Evolutionary conservation across 345 rosid genomes (phyloP), one percentile per base, ranked within the genome.

Genomic region (Gossypium thurberi): DNA sequence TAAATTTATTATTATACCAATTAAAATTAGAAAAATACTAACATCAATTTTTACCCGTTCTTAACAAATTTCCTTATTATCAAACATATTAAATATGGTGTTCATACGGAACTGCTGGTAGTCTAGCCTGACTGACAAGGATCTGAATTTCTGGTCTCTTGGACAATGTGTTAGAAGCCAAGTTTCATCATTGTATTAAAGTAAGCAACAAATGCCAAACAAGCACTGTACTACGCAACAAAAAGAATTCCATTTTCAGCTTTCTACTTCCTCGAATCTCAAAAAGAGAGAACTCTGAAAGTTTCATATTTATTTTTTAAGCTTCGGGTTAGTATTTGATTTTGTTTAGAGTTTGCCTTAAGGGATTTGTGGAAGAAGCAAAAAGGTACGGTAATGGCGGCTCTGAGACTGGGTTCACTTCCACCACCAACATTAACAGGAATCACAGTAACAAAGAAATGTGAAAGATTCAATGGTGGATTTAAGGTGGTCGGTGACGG

Each of bases 401-500:
- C 62, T 68, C 65, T 84, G 2, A 80, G 52, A 55, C 73, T 81
- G 51, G 74, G 76, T 0, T 64, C 77, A 70, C 58, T 72, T 10
- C 75, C 75, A 20, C 58, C 73, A 1, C 6, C 74, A 10, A 48
- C 61, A 0, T 10, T 58, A 15, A 51, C 17, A 50, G 74, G 61
- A 48, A 43, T 20, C 21, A 37, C 40, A 28, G 23, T 46, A 23
- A 7, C 15, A 2, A 73, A 42, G 44, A 68, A 61, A 56, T 48
- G 43, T 53, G 71, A 47, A 43, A 74, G 65, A 68, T 68, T 46
- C 6, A 76, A 7, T 43, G 67, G 64, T 14, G 63, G 71, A 18
- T 50, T 64, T 7, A 72, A 48, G 51, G 75, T 73, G 43, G 59
- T 62, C 18, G 67, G 77, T n/a, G 71, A 23, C 37, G 76, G 69